Evolutionary conservation across 805 yeast genomes (phyloP).

Genomic region (Saccharomyces eubayanus): DNA sequence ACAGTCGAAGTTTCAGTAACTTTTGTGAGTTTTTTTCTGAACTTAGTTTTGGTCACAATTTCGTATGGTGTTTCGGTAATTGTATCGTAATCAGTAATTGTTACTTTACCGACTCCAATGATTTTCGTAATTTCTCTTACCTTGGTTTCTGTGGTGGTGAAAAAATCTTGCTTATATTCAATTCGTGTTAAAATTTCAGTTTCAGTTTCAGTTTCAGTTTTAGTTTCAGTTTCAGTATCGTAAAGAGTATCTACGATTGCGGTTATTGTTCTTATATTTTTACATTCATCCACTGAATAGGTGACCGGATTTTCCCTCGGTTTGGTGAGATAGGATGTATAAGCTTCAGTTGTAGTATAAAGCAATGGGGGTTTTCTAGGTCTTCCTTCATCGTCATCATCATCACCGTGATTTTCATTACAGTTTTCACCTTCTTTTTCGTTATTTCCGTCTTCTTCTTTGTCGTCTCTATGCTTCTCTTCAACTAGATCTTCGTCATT

Average conservation of each 20-base stretch:
- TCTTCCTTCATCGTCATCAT: neutral
- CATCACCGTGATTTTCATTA: neutral
- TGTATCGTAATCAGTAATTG: conserved; percentile 18
- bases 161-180: conserved; percentile 12
- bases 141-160: conserved; percentile 22
- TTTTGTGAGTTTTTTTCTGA: conserved; percentile 11
- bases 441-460: neutral
- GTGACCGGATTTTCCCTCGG: conserved; percentile 7
- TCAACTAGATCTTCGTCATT: neutral
- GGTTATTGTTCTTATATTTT: conserved; percentile 1
- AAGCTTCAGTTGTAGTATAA: conserved; percentile 9
- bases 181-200: conserved; percentile 14
- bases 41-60: conserved; percentile 7
- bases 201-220: too few relatives aligned
- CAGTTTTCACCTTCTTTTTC: conserved; percentile 1
- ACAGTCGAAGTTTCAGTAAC: conserved; percentile 10
- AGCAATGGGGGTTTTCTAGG: conserved; percentile 1
- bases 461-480: neutral
- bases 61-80: conserved; percentile 15
- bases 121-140: conserved; percentile 13
- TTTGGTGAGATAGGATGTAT: conserved; percentile 10
- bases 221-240: conserved; percentile 11
- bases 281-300: conserved; percentile 5
- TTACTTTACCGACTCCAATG: conserved; percentile 19
- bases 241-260: conserved; percentile 2